These are phyloP conservation scores for Wickerhamomyces rabaulensis DNA, from an alignment of 805 yeast genomes.

Conservation along the genomic window DNA sequence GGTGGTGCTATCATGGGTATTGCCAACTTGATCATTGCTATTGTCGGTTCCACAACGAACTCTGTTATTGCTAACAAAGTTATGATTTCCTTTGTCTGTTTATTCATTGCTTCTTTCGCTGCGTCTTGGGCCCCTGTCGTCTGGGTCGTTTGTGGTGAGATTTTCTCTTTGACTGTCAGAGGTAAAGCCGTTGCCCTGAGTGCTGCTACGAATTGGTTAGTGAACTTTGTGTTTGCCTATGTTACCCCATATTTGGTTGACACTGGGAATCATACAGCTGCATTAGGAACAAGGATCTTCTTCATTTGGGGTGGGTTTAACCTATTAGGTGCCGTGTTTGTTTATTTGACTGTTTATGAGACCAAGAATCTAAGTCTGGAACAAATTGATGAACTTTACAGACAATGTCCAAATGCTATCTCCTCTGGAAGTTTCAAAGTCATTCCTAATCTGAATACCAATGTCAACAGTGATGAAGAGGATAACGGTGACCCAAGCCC, in stretches of 20 bases:
- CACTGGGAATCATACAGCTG: slow-evolving; percentile 61
- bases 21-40: slow-evolving; percentile 66
- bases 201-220: slow-evolving; percentile 77
- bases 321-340: slow-evolving; percentile 51
- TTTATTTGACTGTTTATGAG: slow-evolving; percentile 67
- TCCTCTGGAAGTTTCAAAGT: slow-evolving; percentile 40
- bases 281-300: slow-evolving; percentile 66
- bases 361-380: slow-evolving; percentile 78
- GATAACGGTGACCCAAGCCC: background rate
- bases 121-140: slow-evolving; percentile 80
- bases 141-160: slow-evolving; percentile 67
- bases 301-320: slow-evolving; percentile 78
- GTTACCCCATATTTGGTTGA: slow-evolving; percentile 73
- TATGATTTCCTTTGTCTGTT: slow-evolving; percentile 60
- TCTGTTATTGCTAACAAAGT: slow-evolving; percentile 46
- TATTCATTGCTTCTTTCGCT: slow-evolving; percentile 73
- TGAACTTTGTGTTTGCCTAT: slow-evolving; percentile 69
- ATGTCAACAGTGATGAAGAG: background rate
- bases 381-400: slow-evolving; percentile 73
- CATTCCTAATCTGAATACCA: slow-evolving; percentile 1
- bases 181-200: slow-evolving; percentile 73
- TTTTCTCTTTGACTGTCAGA: slow-evolving; percentile 67
- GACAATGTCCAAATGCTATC: slow-evolving; percentile 50
- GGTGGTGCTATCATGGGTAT: slow-evolving; percentile 78
- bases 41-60: slow-evolving; percentile 46